Base-by-base conservation (phyloP, 2,329 filamentous ascomycete genomes). In the Byssochlamys sp. region DNA sequence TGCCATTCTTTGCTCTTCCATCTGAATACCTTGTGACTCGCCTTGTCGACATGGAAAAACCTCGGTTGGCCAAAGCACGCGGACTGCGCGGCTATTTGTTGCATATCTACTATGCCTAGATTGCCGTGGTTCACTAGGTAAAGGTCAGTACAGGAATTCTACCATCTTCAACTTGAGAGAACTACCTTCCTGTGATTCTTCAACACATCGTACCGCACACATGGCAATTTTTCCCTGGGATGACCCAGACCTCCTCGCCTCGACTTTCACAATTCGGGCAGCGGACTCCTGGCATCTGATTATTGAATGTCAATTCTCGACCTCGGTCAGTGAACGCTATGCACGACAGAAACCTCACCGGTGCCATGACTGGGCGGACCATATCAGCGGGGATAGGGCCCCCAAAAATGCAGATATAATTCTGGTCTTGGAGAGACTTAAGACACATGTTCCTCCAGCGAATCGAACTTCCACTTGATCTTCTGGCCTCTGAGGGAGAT, bases 221-320 rank as follows among this genome's bases (percentile, higher is more conserved):
- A 61, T 76, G 75, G 59, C 75, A 77, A 60, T 71, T 68, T 58
- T 76, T 77, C n/a, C 75, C 75, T 4, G 75, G 75, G 56, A 77
- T 77, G 2, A 77, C 75, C 75, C 75, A 77, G 26, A 69, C 66
- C 61, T 75, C 74, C 55, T 71, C 63, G 26, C 73, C 73, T 5
- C 68, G 57, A 2, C 58, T 59, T 54, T 63, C 57, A 57, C 75
- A 77, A 19, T 61, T 72, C 29, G 74, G 74, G 58, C 75, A 77
- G 29, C 69, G 68, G 24, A 75, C 69, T 59, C 75, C 75, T n/a
- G 74, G 73, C 75, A 77, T 76, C 74, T 77, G 59, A 51, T 29
- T 14, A 25, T 19, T 53, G 26, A 52, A 26, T 39, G 51, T 57
- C 52, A 54, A 53, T 35, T 50, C 33, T 11, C 50, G 11, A 5